Evolutionary conservation across 192 early-diverging fungal species (phyloP).

Genomic region (Diversispora eburnea): DNA sequence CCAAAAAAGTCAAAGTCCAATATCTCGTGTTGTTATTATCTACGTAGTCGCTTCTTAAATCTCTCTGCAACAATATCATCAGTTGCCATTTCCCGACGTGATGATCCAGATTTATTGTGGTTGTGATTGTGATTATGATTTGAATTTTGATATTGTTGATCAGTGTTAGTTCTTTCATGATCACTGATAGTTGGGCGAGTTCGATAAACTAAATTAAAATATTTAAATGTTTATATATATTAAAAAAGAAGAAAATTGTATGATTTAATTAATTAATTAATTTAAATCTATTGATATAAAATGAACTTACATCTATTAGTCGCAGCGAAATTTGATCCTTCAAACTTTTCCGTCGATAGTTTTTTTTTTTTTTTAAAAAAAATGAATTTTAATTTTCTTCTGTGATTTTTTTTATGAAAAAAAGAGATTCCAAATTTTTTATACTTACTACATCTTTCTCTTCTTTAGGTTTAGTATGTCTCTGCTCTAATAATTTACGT

Average conservation of each 20-base stretch:
- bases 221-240: background rate
- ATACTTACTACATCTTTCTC: slow-evolving; percentile 31
- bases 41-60: slow-evolving; percentile 82
- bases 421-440: background rate
- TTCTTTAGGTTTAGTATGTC: slow-evolving; percentile 31
- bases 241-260: too few species aligned
- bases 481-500: slow-evolving; percentile 51
- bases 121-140: slow-evolving; percentile 33
- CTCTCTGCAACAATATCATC: slow-evolving; percentile 80
- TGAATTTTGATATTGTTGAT: slow-evolving; percentile 36
- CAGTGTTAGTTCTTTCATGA: slow-evolving; percentile 22
- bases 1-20: too few species aligned
- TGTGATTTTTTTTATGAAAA: background rate
- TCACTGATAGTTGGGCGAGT: slow-evolving; percentile 23
- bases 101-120: slow-evolving; percentile 25
- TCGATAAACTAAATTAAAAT: slow-evolving; percentile 24
- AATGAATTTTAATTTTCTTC: slow-evolving; percentile 6
- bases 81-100: slow-evolving; percentile 70
- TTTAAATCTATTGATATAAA: slow-evolving; percentile 13
- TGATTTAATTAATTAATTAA: too few species aligned
- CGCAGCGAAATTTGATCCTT: slow-evolving; percentile 17
- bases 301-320: slow-evolving; percentile 30
- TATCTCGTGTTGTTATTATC: slow-evolving; percentile 32
- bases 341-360: slow-evolving; percentile 3
- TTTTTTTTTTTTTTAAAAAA: background rate